Evolutionary conservation across 2,329 filamentous ascomycete genomes (phyloP).

Genomic region (Fusarium haematococcum): DNA sequence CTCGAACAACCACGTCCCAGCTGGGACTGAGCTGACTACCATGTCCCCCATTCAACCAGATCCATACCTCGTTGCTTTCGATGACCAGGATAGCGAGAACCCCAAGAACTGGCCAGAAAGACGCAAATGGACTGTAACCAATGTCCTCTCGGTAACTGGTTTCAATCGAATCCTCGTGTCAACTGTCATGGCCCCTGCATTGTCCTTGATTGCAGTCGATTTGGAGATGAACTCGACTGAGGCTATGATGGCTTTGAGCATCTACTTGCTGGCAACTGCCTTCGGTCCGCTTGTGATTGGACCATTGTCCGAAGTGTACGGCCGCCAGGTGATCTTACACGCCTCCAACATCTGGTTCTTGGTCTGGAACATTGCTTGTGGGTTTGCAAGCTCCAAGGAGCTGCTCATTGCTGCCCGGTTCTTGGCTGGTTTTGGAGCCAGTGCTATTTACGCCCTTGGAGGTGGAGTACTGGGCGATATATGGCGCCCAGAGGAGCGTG

Average conservation of each 20-base stretch:
- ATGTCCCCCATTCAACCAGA: neutral
- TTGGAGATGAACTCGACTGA: constrained; percentile 62
- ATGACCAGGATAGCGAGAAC: constrained; percentile 50
- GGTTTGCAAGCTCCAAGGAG: constrained; percentile 53
- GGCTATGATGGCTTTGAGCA: constrained; percentile 60
- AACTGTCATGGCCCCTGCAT: constrained; percentile 63
- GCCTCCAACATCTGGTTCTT: constrained; percentile 62
- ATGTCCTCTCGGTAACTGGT: constrained; percentile 61
- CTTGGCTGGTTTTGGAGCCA: constrained; percentile 61
- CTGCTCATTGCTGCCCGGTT: constrained; percentile 59
- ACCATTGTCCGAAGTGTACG: constrained; percentile 62
- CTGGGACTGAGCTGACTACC: constrained; percentile 2
- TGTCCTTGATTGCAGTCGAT: constrained; percentile 62
- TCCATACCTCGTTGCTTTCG: constrained; percentile 44
- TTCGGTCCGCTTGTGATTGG: constrained; percentile 59
- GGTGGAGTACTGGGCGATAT: constrained; percentile 61
- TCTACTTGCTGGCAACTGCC: constrained; percentile 57
- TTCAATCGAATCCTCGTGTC: constrained; percentile 65
- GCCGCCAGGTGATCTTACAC: constrained; percentile 56
- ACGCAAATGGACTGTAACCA: constrained; percentile 62
- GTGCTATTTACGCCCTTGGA: constrained; percentile 58
- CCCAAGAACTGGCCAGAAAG: constrained; percentile 54
- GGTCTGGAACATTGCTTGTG: constrained; percentile 60
- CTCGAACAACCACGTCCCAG: neutral
- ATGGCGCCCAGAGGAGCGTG: constrained; percentile 59